Percentiles rank a stretch among this genome's conserved stretches.
Conservation (phyloP, 805 yeast genomes). For the Lipomyces sp. region DNA sequence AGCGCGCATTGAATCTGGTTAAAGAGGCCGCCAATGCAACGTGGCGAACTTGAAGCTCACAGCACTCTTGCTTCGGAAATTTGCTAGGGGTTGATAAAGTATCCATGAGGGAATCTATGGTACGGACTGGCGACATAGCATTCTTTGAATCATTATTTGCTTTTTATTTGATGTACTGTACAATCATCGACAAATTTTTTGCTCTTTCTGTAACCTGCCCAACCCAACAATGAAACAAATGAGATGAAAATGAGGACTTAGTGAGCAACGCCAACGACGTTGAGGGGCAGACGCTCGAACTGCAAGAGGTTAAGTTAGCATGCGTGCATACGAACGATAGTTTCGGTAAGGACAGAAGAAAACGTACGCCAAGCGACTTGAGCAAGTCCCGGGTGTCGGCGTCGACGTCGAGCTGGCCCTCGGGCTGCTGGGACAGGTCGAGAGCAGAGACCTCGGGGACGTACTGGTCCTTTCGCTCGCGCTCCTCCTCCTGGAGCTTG, state of each 20-base stretch:
- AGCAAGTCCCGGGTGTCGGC: conserved; percentile 94
- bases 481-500: conserved; percentile 99
- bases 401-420: conserved; percentile 95
- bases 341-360: conserved; percentile 28
- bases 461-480: conserved; percentile 99
- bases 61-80: background rate
- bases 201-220: background rate
- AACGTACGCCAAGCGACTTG: conserved; percentile 90
- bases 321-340: no score
- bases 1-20: conserved; percentile 3
- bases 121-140: background rate
- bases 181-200: conserved; percentile 15
- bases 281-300: conserved; percentile 63
- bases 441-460: conserved; percentile 99
- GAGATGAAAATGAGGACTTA: conserved; percentile 35
- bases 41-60: background rate
- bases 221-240: background rate
- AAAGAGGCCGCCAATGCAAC: background rate
- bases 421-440: conserved; percentile 86
- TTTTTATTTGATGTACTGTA: conserved; percentile 21
- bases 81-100: no score
- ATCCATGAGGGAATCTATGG: no score
- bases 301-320: background rate
- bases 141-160: conserved; percentile 7
- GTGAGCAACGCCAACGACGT: conserved; percentile 79